Conservation (phyloP, 108 stramenopile genomes). For the Bacterosira constricta region DNA sequence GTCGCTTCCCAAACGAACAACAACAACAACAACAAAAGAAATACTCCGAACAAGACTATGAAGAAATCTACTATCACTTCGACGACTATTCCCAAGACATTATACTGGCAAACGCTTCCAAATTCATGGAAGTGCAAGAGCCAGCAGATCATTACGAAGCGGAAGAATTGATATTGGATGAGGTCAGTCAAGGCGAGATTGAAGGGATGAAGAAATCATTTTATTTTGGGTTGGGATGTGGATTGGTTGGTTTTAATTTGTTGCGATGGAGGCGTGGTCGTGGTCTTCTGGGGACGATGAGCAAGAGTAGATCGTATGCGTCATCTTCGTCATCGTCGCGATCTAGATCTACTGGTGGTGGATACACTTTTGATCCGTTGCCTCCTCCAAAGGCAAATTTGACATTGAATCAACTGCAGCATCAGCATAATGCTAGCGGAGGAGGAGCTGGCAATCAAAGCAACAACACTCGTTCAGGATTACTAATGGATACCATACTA, state of each 20-base stretch:
- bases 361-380: constrained; percentile 33
- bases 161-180: constrained; percentile 32
- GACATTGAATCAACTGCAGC: neutral
- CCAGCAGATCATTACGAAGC: constrained; percentile 17
- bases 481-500: constrained; percentile 17
- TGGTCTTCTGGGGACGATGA: neutral
- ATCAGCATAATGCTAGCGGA: too few relatives aligned
- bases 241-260: neutral
- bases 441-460: too few relatives aligned
- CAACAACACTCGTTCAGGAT: neutral
- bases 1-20: too few relatives aligned
- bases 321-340: too few relatives aligned
- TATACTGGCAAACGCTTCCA: constrained; percentile 14
- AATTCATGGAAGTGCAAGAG: neutral
- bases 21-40: neutral
- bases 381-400: neutral
- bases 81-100: constrained; percentile 36
- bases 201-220: constrained; percentile 10
- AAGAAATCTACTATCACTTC: constrained; percentile 42
- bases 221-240: constrained; percentile 28
- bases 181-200: constrained; percentile 9
- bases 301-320: constrained; percentile 4
- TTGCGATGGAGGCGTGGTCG: constrained; percentile 16
- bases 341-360: too few relatives aligned
- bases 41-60: constrained; percentile 38